Base-by-base conservation (phyloP, 352 stramenopile genomes). In the Phytophthora melonis region DNA sequence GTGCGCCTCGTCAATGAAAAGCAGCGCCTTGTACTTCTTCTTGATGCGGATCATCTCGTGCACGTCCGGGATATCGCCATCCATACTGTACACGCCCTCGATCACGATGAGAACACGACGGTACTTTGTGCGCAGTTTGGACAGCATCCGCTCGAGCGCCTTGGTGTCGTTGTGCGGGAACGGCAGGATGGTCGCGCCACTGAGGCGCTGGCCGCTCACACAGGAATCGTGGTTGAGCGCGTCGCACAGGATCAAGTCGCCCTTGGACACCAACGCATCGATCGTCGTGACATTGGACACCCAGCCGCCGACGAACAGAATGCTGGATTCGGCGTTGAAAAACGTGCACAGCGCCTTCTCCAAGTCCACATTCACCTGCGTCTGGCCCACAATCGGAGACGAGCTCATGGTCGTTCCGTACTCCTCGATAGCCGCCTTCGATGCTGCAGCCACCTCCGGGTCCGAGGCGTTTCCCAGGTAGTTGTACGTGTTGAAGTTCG, bases 401-500 rank as follows among this genome's bases (percentile, higher is more conserved):
- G 86, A 95, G 32, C 82, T 92, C 88, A 95, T 95, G 1, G 86
- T 92, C 34, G 85, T 92, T 39, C 88, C 88, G 56, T 93, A 93
- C 58, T 87, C 77, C 3, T 90, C 77, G 49, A 95, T 92, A 25
- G 74, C 88, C 19, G 79, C 72, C 68, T 89, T 88, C 3, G 84
- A 86, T 19, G 83, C 87, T 58, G 74, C 71, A 18, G 79, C 79
- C 14, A 93, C 85, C 23, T 79, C 72, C 14, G 69, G 61, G 72
- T 93, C 79, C 27, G 80, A 88, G 2, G 88, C 86, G 54, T 94
- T 91, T 19, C 88, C 88, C 16, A 95, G 78, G 65, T 95, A 95
- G 65, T 95, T 95, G 81, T 95, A 95, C 53, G 88, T 94, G 78
- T 94, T 94, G 73, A 93, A 94, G 83, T 95, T 95, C 27, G 86